Evolutionary conservation across 2,329 filamentous ascomycete species (phyloP).

Genomic region (Exophiala spinifera): DNA sequence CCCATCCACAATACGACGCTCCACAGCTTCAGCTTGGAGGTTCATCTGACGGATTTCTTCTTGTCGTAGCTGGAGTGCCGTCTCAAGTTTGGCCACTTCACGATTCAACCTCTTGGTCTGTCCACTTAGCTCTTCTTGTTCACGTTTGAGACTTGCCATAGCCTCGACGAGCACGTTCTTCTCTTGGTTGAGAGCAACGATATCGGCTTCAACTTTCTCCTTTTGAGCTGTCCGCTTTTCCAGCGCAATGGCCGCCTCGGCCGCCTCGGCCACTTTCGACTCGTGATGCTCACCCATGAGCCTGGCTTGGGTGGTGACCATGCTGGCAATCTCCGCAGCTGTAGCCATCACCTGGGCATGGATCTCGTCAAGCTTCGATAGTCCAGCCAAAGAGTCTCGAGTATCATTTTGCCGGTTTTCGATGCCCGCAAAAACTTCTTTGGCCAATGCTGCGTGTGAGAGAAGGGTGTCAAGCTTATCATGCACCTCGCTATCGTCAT

Average conservation of each 20-base stretch:
- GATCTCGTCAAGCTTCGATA: slow-evolving; percentile 82
- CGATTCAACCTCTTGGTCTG: slow-evolving; percentile 78
- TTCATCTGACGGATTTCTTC: slow-evolving; percentile 94
- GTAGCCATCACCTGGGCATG: slow-evolving; percentile 82
- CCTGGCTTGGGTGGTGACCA: slow-evolving; percentile 72
- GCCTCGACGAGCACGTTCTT: slow-evolving; percentile 61
- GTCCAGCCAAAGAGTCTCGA: slow-evolving; percentile 67
- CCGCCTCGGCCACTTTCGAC: slow-evolving; percentile 71
- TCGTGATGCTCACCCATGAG: slow-evolving; percentile 75
- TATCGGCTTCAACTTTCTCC: slow-evolving; percentile 57
- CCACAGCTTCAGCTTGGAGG: slow-evolving; percentile 77
- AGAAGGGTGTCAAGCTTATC: slow-evolving; percentile 55
- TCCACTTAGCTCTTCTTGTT: slow-evolving; percentile 65
- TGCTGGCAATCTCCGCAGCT: slow-evolving; percentile 77
- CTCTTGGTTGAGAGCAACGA: slow-evolving; percentile 53
- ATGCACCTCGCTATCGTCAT: slow-evolving; percentile 61
- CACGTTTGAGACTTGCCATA: slow-evolving; percentile 46
- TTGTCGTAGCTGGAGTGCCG: slow-evolving; percentile 78
- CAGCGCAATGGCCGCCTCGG: slow-evolving; percentile 75
- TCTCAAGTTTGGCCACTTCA: slow-evolving; percentile 88
- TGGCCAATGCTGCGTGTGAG: slow-evolving; percentile 34
- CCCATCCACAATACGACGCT: slow-evolving; percentile 88
- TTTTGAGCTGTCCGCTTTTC: slow-evolving; percentile 70
- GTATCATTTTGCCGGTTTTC: slow-evolving; percentile 64
- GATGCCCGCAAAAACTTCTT: slow-evolving; percentile 49